Evolutionary conservation across 2,329 filamentous ascomycete species (phyloP).

Genomic region (Colletotrichum viniferum): DNA sequence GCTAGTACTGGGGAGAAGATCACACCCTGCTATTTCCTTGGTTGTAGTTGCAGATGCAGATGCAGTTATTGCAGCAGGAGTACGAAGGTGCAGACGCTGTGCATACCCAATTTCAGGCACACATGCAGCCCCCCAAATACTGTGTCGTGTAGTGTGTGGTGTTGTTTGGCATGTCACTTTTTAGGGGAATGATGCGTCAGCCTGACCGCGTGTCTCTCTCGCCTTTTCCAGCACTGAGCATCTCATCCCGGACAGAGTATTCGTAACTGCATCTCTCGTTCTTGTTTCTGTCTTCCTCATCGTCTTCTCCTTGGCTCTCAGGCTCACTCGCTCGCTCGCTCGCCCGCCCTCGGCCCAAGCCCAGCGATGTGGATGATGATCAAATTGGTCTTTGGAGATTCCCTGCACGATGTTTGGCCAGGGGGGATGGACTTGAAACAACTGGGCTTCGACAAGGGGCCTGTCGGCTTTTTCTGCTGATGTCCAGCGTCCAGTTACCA

Average conservation of each 20-base stretch:
- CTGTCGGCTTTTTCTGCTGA: neutral
- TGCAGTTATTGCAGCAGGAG: neutral
- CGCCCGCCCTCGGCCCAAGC: neutral
- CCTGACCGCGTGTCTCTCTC: neutral
- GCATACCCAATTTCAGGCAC: conserved; percentile 4
- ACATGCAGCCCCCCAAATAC: neutral
- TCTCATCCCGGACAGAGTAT: neutral
- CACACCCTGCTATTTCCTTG: neutral
- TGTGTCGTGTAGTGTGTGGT: neutral
- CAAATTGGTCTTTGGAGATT: neutral
- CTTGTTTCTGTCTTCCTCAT: neutral
- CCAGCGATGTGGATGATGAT: neutral
- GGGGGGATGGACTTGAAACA: conserved; percentile 19
- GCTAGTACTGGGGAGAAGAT: too few species aligned
- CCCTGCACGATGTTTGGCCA: conserved; percentile 6
- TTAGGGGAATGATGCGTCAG: neutral
- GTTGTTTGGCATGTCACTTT: neutral
- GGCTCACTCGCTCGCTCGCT: neutral
- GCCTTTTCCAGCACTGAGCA: neutral
- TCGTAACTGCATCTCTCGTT: neutral
- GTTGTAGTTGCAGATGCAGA: neutral
- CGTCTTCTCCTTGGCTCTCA: neutral
- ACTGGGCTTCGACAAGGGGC: conserved; percentile 9
- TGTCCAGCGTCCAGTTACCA: neutral
- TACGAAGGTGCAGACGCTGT: neutral